Evolutionary conservation across 1,284 basidiomycete genomes (phyloP), one percentile per base, ranked within the genome.

Genomic region (Sporisorium iseilematis-ciliati): DNA sequence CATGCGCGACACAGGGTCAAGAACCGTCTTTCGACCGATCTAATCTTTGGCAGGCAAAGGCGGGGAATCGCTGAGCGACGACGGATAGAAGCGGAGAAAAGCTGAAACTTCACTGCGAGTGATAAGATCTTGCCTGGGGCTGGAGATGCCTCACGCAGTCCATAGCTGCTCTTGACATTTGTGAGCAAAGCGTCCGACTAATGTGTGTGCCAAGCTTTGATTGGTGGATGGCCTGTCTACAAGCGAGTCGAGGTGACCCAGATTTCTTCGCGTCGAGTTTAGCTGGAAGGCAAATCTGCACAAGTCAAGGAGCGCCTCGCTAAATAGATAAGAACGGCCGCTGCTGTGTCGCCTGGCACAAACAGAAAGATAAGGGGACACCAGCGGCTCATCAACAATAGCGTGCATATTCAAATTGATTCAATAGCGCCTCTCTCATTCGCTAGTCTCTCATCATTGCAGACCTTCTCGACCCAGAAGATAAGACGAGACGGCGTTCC

Each of bases 11-110:
- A 40, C 35, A 51, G 21, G 14, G 11, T 40, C 21, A 21, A 29
- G 31, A 33, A 35, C 33, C 31, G 20, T 7, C 31, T 35, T 20
- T 35, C 16, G 8, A 35, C 49, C 49, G 33, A 50, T 54, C 52
- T 42, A 54, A 54, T 54, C 52, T 54, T 20, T 5, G 42, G 42
- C 12, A 16, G 40, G n/a, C 56, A 40, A 57, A 52, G 57, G 45
- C 55, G 55, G 43, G 55, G 55, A 57, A 38, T 57, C 45, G 55
- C 12, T 31, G 6, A 12, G 20, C 29, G 40, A 25, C 25, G 35
- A 43, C 67, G 67, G 61, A 45, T 38, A 70, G 67, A 70, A 48
- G 66, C 66, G 60, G 66, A 57, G 66, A 69, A 69, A 56, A 29
- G 40, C 31, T 29, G 18, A 38, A 38, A 38, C 12, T 38, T 10